Conservation (phyloP, 352 stramenopile species). For the Phytophthora uliginosa region DNA sequence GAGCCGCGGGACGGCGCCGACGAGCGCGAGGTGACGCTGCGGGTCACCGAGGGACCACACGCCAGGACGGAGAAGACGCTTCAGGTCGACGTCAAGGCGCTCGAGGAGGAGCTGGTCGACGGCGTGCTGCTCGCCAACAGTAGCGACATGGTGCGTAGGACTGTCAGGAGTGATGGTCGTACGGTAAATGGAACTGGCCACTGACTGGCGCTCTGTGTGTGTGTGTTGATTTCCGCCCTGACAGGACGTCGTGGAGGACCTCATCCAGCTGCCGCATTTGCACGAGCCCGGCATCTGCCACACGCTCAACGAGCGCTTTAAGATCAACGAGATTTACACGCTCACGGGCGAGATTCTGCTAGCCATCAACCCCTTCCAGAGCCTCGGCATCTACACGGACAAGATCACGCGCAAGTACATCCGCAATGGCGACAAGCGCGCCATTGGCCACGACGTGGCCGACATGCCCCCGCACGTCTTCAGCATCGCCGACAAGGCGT, state of each 20-base stretch:
- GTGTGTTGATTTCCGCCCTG: not conserved
- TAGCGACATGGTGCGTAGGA: slow-evolving; percentile 74
- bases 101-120: slow-evolving; percentile 74
- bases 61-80: slow-evolving; percentile 59
- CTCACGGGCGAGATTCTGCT: slow-evolving; percentile 87
- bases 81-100: slow-evolving; percentile 60
- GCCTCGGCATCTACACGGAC: slow-evolving; percentile 87
- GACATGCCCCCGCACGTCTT: slow-evolving; percentile 94
- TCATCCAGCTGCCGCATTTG: slow-evolving; percentile 95
- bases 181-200: not conserved
- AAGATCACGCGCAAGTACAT: slow-evolving; percentile 92
- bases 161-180: slow-evolving; percentile 21
- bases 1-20: slow-evolving; percentile 20
- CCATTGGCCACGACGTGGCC: slow-evolving; percentile 64
- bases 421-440: slow-evolving; percentile 81
- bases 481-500: slow-evolving; percentile 92
- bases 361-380: slow-evolving; percentile 92
- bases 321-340: slow-evolving; percentile 96
- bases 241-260: slow-evolving; percentile 90
- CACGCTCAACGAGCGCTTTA: slow-evolving; percentile 93
- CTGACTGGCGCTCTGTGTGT: slow-evolving; percentile 1
- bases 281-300: slow-evolving; percentile 97
- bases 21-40: slow-evolving; percentile 58
- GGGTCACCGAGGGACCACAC: slow-evolving; percentile 61
- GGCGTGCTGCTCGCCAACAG: slow-evolving; percentile 83